A percentile compares a stretch with the other conserved stretches of the same genome.
Evolutionary conservation across 805 yeast species (phyloP).

Genomic region (Clavispora carvajalis): DNA sequence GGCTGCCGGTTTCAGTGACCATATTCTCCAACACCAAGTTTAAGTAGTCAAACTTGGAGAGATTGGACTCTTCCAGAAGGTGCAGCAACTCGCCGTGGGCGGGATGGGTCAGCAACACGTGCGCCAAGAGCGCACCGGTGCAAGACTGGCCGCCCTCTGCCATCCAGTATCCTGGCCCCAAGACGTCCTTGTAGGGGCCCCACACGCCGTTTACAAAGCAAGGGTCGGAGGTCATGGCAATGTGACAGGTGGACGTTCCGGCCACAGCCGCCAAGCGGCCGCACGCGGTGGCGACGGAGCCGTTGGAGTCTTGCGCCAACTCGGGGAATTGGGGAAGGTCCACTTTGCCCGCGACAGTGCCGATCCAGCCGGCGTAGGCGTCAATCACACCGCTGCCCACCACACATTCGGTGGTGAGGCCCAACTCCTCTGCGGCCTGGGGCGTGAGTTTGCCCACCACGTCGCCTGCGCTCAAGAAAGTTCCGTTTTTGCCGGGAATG

Average conservation of each 20-base stretch:
- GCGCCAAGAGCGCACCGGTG: conserved; percentile 91
- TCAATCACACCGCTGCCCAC: conserved; percentile 97
- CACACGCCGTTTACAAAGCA: conserved; percentile 94
- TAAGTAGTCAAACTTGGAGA: conserved; percentile 77
- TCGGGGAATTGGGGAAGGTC: conserved; percentile 53
- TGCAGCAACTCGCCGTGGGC: conserved; percentile 70
- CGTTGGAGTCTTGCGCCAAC: conserved; percentile 39
- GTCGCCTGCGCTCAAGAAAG: conserved; percentile 83
- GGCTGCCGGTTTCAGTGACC: conserved; percentile 48
- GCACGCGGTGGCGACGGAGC: conserved; percentile 53
- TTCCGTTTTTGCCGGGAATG: conserved; percentile 64
- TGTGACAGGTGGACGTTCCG: conserved; percentile 96
- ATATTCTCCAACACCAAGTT: conserved; percentile 70
- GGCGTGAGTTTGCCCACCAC: conserved; percentile 67
- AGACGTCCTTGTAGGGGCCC: conserved; percentile 96
- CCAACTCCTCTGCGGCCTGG: conserved; percentile 73
- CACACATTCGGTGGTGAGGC: conserved; percentile 69
- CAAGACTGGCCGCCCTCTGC: conserved; percentile 99
- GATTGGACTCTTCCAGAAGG: conserved; percentile 60
- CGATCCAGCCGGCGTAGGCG: conserved; percentile 98
- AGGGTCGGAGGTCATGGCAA: conserved; percentile 77
- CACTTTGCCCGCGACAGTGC: conserved; percentile 91
- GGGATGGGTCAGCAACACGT: conserved; percentile 83
- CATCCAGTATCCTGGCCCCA: conserved; percentile 87
- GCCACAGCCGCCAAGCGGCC: conserved; percentile 97